Evolutionary conservation across 352 stramenopile species (phyloP).

Genomic region (Pythium biforme): DNA sequence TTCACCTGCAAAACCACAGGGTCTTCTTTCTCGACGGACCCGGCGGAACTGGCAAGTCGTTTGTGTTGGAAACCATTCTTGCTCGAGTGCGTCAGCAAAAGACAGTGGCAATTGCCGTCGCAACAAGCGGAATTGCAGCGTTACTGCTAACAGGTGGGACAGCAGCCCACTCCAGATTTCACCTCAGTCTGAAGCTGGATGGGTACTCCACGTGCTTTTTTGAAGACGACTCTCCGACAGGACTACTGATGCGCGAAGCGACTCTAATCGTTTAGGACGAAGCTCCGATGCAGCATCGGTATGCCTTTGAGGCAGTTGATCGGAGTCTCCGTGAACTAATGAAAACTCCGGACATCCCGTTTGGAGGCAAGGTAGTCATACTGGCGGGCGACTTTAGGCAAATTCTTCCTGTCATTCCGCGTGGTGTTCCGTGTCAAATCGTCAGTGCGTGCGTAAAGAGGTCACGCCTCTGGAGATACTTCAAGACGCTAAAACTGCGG

Average conservation of each 20-base stretch:
- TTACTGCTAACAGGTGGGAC: conserved; percentile 26
- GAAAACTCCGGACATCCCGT: neutral
- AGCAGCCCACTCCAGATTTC: conserved; percentile 33
- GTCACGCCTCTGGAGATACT: neutral
- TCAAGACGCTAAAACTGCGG: neutral
- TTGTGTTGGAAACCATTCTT: conserved; percentile 14
- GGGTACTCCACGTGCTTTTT: conserved; percentile 18
- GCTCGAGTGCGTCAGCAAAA: conserved; percentile 17
- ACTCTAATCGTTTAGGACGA: conserved; percentile 15
- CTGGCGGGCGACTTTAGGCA: conserved; percentile 13
- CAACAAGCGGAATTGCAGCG: conserved; percentile 34
- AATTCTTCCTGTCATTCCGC: conserved; percentile 13
- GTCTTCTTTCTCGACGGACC: conserved; percentile 18
- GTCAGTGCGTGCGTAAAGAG: neutral
- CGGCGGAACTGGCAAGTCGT: conserved; percentile 15
- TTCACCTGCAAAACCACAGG: no score
- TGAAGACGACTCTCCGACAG: neutral
- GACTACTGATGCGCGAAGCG: neutral
- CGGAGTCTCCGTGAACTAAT: neutral
- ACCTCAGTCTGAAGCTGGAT: conserved; percentile 22
- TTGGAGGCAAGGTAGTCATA: conserved; percentile 8
- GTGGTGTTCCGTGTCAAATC: neutral
- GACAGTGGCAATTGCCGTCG: conserved; percentile 23
- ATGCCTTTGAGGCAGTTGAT: conserved; percentile 12
- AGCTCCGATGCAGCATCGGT: conserved; percentile 8